phyloP scores from a whole-genome alignment of 441 rosid species.

The Aleurites moluccanus region DNA sequence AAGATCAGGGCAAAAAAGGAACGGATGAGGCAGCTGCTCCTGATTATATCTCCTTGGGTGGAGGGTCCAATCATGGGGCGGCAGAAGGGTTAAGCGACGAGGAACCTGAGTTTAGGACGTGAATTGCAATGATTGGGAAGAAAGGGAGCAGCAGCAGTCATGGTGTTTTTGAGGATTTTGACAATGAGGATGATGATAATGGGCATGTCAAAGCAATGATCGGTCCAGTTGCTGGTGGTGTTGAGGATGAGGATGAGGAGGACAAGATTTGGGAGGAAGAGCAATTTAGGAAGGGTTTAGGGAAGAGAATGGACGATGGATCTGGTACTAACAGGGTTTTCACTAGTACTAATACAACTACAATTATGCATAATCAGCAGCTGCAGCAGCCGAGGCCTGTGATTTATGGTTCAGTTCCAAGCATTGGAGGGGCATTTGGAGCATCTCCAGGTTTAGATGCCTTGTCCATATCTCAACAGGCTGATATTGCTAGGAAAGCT shows the following conservation, averaged over 20 bases:
- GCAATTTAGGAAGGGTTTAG: constrained; percentile 82
- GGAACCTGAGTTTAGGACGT: constrained; percentile 63
- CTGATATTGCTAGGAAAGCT: constrained; percentile 72
- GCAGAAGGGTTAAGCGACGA: constrained; percentile 73
- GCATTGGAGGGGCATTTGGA: constrained; percentile 52
- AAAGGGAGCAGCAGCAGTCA: constrained; percentile 27
- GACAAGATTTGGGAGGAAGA: constrained; percentile 92
- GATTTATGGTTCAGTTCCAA: constrained; percentile 39
- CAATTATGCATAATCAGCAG: constrained; percentile 32
- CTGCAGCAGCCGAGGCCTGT: constrained; percentile 33
- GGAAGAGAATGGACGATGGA: constrained; percentile 77
- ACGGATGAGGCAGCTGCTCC: constrained; percentile 63
- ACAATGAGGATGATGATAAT: constrained; percentile 39
- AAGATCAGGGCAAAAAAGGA: constrained; percentile 78
- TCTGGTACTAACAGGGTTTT: constrained; percentile 36
- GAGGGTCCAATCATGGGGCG: constrained; percentile 44
- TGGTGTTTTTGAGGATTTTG: constrained; percentile 66
- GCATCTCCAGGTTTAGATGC: constrained; percentile 49
- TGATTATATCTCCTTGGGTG: constrained; percentile 74
- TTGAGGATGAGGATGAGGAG: constrained; percentile 71
- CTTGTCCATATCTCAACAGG: constrained; percentile 67
- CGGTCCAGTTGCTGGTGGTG: constrained; percentile 1
- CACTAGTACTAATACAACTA: constrained; percentile 24
- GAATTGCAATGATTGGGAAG: constrained; percentile 54
- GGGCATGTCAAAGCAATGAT: constrained; percentile 17